Evolutionary conservation across 2,329 filamentous ascomycete genomes (phyloP), one percentile per base, ranked within the genome.

Genomic region (Geosmithia putterillii): DNA sequence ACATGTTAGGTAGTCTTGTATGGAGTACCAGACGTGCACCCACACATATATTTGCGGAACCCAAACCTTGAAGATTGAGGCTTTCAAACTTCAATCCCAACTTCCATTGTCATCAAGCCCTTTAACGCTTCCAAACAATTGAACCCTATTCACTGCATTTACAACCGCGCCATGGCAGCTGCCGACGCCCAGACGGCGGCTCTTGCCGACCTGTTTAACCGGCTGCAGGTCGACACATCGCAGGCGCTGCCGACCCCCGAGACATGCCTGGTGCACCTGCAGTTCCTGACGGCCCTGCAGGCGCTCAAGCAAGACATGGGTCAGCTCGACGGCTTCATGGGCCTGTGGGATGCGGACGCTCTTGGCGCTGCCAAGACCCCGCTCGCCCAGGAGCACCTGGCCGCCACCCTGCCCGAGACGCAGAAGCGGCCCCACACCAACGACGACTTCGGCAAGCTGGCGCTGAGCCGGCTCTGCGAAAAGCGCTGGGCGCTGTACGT

Each of bases 221-320:
- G 23, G 23, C 23, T 25, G 23, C 23, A 25, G 7, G 10, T 25
- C 23, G 23, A 10, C 23, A 25, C 23, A 25, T 25, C 23, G 7
- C 23, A 25, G 23, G 23, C 23, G 7, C 10, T 25, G 23, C 38
- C 38, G 15, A 40, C 19, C 9, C n/a, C 46, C 20, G 70, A 80
- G 46, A 70, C 77, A 37, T 86, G 81, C 49, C 71, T 86, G 19
- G 81, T 76, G 1, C 86, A 92, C 56, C 69, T 90, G 22, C 86
- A 86, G 56, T 66, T 90, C 1, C 67, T 90, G 2, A 74, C 78
- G 42, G 74, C 79, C 9, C 71, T 90, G 45, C 74, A 84, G 49
- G 69, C 69, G 28, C 61, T 90, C 43, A 81, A 80, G 48, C 77
- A 86, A 46, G 71, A 76, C 17, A 60, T 88, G 17, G 80, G 79